Conservation (phyloP, 495 filamentous ascomycete species). For the Aspergillus steynii region DNA sequence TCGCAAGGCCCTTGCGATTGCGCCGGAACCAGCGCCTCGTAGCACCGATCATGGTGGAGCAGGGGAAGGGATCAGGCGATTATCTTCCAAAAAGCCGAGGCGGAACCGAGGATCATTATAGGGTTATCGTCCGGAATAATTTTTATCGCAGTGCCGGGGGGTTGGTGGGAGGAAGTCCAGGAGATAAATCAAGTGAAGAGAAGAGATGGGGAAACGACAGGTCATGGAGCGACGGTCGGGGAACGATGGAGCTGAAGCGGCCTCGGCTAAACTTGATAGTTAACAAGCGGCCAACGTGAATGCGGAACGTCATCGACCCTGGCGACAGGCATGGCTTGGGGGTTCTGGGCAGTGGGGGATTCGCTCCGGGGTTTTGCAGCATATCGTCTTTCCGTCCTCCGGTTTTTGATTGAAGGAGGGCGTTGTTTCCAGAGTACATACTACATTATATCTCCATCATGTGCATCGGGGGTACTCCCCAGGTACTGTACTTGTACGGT, state of each 20-base stretch:
- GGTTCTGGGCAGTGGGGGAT: not conserved
- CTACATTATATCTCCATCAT: too few relatives aligned
- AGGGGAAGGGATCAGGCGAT: constrained; percentile 10
- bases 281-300: constrained; percentile 2
- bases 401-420: too few relatives aligned
- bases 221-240: constrained; percentile 21
- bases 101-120: constrained; percentile 6
- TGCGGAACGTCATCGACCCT: not conserved
- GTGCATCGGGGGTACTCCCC: too few relatives aligned
- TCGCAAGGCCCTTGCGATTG: constrained; percentile 85
- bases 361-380: not conserved
- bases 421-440: too few relatives aligned
- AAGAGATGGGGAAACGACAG: constrained; percentile 6
- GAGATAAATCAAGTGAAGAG: constrained; percentile 11
- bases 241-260: constrained; percentile 22
- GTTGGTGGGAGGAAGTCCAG: constrained; percentile 1
- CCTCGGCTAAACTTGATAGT: constrained; percentile 37
- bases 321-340: not conserved
- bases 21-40: constrained; percentile 86
- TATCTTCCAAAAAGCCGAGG: constrained; percentile 12
- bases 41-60: constrained; percentile 71
- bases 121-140: constrained; percentile 1
- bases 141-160: not conserved
- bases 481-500: too few relatives aligned
- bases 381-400: too few relatives aligned